Conservation (phyloP, 179 eudicot species). For the Silene noctiflora region DNA sequence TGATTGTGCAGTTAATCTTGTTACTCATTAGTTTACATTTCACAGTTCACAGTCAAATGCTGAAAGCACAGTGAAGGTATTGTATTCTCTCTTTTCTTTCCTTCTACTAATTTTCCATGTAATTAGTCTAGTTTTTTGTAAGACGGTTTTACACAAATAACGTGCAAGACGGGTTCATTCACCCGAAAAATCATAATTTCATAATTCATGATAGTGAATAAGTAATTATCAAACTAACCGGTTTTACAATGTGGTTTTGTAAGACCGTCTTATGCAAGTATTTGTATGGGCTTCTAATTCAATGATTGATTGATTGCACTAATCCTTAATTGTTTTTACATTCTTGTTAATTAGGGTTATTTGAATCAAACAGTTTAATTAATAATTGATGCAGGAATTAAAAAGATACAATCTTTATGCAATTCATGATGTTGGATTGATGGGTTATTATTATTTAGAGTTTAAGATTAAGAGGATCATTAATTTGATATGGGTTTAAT, state of each 20-base stretch:
- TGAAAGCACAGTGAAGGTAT: background rate
- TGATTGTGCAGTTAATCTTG: background rate
- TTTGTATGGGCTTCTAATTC: background rate
- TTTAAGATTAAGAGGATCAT: background rate
- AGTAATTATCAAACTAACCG: too few relatives aligned
- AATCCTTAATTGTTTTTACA: background rate
- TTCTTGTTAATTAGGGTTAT: background rate
- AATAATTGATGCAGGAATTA: background rate
- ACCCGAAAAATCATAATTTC: too few relatives aligned
- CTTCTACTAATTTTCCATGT: too few relatives aligned
- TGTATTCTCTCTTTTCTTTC: background rate
- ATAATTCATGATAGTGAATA: too few relatives aligned
- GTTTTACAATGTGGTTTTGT: too few relatives aligned
- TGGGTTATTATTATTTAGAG: too few relatives aligned
- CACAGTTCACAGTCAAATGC: background rate
- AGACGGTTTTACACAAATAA: too few relatives aligned
- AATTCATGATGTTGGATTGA: background rate
- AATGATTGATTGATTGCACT: background rate
- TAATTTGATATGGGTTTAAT: background rate
- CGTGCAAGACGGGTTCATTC: too few relatives aligned
- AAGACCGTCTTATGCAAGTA: too few relatives aligned
- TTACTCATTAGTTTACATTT: background rate
- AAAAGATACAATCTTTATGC: constrained; percentile 8
- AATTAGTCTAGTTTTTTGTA: too few relatives aligned
- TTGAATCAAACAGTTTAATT: background rate